Percentiles rank a stretch among this genome's conserved stretches.
These are phyloP conservation scores for Epichloe elymi DNA, from an alignment of 2,329 filamentous ascomycete species.

Conservation along the genomic window DNA sequence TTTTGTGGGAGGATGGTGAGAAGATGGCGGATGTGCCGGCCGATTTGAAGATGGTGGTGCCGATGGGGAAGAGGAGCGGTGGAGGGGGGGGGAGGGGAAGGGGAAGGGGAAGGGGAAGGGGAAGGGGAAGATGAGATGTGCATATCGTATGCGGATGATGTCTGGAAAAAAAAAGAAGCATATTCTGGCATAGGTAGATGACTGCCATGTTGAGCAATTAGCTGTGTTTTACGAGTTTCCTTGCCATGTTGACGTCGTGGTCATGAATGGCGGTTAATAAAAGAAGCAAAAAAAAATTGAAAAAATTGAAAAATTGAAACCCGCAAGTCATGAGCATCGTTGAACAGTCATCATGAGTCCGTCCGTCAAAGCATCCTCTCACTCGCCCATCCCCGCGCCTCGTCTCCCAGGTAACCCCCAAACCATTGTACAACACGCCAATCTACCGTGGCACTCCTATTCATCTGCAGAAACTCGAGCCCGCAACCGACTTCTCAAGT, in stretches of 20 bases:
- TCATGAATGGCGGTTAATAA: too few relatives aligned
- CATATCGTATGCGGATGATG: background rate
- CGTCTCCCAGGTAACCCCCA: too few relatives aligned
- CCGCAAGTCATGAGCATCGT: background rate
- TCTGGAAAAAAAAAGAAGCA: background rate
- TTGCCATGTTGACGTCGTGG: too few relatives aligned
- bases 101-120: constrained; percentile 21
- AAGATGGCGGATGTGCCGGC: constrained; percentile 54
- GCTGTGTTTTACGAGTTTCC: too few relatives aligned
- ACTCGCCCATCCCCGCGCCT: too few relatives aligned
- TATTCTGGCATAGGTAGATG: background rate
- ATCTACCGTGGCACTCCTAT: too few relatives aligned
- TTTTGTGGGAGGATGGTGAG: constrained; percentile 59
- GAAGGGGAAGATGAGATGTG: constrained; percentile 3
- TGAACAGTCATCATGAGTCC: background rate
- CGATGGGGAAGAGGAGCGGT: constrained; percentile 34
- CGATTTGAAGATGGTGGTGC: constrained; percentile 35
- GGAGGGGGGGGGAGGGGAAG: constrained; percentile 21
- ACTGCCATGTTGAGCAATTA: background rate
- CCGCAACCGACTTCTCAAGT: background rate
- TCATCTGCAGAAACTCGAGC: too few relatives aligned
- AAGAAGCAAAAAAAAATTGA: too few relatives aligned
- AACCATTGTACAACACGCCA: too few relatives aligned
- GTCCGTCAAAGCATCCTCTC: too few relatives aligned
- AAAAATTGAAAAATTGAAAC: background rate